These are phyloP conservation scores for Artomyces pyxidatus DNA, from an alignment of 768 basidiomycete genomes.

Conservation along the genomic window DNA sequence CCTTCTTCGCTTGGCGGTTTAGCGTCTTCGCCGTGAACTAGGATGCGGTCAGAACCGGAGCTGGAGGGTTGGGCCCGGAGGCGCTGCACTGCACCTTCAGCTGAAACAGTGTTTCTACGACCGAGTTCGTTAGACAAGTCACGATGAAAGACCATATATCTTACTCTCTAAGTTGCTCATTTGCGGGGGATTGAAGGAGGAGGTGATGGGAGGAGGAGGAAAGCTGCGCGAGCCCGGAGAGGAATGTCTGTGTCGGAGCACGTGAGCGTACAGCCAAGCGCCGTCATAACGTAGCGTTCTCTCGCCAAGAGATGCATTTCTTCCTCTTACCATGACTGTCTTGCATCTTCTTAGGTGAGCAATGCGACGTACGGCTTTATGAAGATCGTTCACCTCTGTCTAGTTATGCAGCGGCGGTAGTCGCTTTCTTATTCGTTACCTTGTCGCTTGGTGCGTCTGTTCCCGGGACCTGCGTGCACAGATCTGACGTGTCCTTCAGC, in stretches of 20 bases:
- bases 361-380: too few species aligned
- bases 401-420: slow-evolving; percentile 69
- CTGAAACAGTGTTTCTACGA: slow-evolving; percentile 91
- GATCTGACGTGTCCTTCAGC: slow-evolving; percentile 39
- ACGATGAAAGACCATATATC: slow-evolving; percentile 19
- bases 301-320: background rate
- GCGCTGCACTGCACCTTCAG: slow-evolving; percentile 63
- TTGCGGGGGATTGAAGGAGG: slow-evolving; percentile 6
- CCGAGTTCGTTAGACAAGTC: slow-evolving; percentile 25
- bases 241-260: background rate
- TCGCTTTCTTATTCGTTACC: slow-evolving; percentile 84
- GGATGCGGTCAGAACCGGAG: slow-evolving; percentile 1
- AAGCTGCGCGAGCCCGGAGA: background rate
- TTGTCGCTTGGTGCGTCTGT: slow-evolving; percentile 78
- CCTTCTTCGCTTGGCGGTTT: slow-evolving; percentile 92
- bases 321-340: slow-evolving; percentile 37
- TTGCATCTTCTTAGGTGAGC: slow-evolving; percentile 56
- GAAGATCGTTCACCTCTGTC: slow-evolving; percentile 1
- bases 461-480: too few species aligned
- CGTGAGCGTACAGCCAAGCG: too few species aligned
- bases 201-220: background rate
- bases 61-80: background rate
- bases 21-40: slow-evolving; percentile 98
- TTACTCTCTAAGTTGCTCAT: slow-evolving; percentile 90
- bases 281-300: background rate